Conservation (phyloP, 805 yeast genomes). For the Saccharomyces jurei region DNA sequence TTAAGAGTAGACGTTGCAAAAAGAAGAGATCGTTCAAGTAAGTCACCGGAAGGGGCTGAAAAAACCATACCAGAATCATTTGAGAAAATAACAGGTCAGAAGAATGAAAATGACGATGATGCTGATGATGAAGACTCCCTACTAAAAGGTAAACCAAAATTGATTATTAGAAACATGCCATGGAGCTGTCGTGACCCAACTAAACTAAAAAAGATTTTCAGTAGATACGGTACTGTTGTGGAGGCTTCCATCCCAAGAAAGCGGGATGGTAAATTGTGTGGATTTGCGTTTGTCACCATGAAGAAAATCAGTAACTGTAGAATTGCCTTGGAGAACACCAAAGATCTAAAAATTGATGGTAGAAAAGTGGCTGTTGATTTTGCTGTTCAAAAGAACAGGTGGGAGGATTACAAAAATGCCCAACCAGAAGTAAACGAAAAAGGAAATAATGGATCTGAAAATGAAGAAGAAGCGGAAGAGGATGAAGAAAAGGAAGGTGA, state of each 20-base stretch:
- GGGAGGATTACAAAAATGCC: slow-evolving; percentile 53
- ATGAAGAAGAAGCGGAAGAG: slow-evolving; percentile 24
- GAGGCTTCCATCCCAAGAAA: slow-evolving; percentile 87
- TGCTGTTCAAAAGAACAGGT: slow-evolving; percentile 80
- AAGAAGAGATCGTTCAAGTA: slow-evolving; percentile 71
- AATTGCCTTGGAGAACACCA: slow-evolving; percentile 66
- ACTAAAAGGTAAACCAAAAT: slow-evolving; percentile 68
- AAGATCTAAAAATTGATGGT: slow-evolving; percentile 74
- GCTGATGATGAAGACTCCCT: slow-evolving; percentile 39
- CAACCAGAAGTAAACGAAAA: slow-evolving; percentile 32
- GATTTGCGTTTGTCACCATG: slow-evolving; percentile 93
- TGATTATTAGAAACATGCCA: slow-evolving; percentile 87
- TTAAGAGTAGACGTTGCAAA: slow-evolving; percentile 82
- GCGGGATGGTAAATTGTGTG: slow-evolving; percentile 81
- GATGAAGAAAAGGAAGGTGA: slow-evolving; percentile 25
- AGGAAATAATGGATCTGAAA: slow-evolving; percentile 31
- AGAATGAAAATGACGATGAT: slow-evolving; percentile 12
- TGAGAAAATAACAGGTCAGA: slow-evolving; percentile 2
- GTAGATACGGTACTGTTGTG: slow-evolving; percentile 74
- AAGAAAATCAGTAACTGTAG: slow-evolving; percentile 69
- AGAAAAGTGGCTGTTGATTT: slow-evolving; percentile 91
- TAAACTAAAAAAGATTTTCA: slow-evolving; percentile 59
- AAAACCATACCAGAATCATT: slow-evolving; percentile 4
- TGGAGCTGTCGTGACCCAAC: slow-evolving; percentile 86
- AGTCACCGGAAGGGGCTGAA: slow-evolving; percentile 11